Conservation (phyloP, 441 rosid species). For the Rhodomyrtus psidioides region DNA sequence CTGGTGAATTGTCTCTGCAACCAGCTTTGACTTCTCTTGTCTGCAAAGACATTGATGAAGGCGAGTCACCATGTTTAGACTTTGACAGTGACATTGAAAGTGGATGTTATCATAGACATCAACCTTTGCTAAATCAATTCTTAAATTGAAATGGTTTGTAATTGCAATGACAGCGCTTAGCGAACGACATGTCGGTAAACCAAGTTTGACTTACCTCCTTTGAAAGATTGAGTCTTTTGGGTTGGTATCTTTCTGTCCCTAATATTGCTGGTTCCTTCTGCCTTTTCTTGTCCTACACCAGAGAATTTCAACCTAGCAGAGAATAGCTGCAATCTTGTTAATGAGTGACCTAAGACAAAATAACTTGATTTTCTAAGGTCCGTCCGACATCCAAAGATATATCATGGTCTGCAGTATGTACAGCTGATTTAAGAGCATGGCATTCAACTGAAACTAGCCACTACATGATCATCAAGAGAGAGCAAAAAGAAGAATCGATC, state of each 20-base stretch:
- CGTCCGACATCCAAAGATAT: background rate
- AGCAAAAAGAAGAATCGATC: background rate
- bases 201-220: constrained; percentile 34
- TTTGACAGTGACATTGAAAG: background rate
- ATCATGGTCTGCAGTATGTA: background rate
- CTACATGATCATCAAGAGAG: background rate
- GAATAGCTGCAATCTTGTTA: background rate
- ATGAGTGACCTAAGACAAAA: background rate
- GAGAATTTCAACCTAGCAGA: constrained; percentile 24
- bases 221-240: constrained; percentile 37
- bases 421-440: background rate
- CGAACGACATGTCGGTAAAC: background rate
- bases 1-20: constrained; percentile 40
- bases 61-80: background rate
- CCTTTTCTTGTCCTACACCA: constrained; percentile 13
- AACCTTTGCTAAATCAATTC: background rate
- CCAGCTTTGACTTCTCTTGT: constrained; percentile 52
- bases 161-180: background rate
- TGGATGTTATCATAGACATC: background rate
- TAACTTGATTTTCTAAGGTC: background rate
- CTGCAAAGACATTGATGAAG: constrained; percentile 20
- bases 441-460: background rate
- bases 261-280: constrained; percentile 13
- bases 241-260: constrained; percentile 18
- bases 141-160: background rate